These are phyloP conservation scores for Excoecaria cochinchinensis DNA, from an alignment of 345 rosid genomes.

Conservation along the genomic window DNA sequence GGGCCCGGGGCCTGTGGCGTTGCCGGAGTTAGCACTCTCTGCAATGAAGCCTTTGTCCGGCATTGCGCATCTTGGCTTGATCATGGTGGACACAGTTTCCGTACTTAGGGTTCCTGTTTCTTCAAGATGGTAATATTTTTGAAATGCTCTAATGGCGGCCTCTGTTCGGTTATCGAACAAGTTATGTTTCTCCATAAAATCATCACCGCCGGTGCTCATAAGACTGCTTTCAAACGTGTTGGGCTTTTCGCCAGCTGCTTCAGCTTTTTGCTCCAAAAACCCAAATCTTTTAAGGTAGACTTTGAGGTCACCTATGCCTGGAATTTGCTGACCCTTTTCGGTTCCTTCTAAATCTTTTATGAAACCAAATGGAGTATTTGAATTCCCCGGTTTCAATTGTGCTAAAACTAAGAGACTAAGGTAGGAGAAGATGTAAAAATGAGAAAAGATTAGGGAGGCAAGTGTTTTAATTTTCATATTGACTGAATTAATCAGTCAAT, in stretches of 20 bases:
- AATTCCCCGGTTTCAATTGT: too few species aligned
- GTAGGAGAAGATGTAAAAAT: too few species aligned
- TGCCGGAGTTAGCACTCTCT: not conserved
- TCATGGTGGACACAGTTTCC: not conserved
- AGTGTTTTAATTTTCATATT: too few species aligned
- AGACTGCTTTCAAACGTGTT: not conserved
- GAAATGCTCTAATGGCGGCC: not conserved
- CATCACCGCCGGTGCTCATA: not conserved
- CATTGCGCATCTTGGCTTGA: not conserved
- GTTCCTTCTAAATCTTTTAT: not conserved
- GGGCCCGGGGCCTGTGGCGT: too few species aligned
- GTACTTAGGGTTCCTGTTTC: not conserved
- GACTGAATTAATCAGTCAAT: too few species aligned
- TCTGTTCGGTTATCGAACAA: not conserved
- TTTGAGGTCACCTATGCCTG: not conserved
- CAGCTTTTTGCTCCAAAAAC: not conserved
- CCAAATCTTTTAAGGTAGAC: not conserved
- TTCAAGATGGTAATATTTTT: not conserved
- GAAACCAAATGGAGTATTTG: too few species aligned
- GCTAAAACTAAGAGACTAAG: too few species aligned
- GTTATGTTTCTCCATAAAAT: not conserved
- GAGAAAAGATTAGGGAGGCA: too few species aligned
- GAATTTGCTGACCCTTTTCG: not conserved
- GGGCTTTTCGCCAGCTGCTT: not conserved
- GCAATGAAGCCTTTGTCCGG: not conserved